A percentile compares a stretch with the other conserved stretches of the same genome.
Evolutionary conservation across 2,329 filamentous ascomycete genomes (phyloP).

Genomic region (Colletotrichum liaoningense): DNA sequence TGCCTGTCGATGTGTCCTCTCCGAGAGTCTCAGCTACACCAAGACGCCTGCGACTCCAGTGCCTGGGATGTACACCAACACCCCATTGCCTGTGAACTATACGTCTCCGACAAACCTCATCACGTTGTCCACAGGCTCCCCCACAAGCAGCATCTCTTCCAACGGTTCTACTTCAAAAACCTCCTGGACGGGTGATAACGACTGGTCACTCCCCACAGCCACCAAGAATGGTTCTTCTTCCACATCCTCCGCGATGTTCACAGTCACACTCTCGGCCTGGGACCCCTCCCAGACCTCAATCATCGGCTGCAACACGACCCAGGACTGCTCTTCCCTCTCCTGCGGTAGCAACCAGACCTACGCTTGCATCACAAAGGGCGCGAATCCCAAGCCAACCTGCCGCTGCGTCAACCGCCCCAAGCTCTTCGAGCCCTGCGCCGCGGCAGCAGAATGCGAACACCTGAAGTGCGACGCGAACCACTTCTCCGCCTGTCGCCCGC

Average conservation of each 20-base stretch:
- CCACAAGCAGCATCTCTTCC: neutral
- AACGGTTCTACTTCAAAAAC: neutral
- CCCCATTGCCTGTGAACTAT: neutral
- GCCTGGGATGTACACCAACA: neutral
- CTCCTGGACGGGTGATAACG: neutral
- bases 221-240: neutral
- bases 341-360: neutral
- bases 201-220: neutral
- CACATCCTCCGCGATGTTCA: neutral
- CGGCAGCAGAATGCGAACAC: neutral
- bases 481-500: neutral
- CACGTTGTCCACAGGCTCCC: neutral
- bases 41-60: neutral
- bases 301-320: neutral
- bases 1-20: constrained; percentile 8
- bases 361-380: neutral
- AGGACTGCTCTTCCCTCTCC: neutral
- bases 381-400: neutral
- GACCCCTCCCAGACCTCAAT: neutral
- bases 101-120: neutral
- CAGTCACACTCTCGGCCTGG: neutral
- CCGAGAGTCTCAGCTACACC: neutral
- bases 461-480: constrained; percentile 4
- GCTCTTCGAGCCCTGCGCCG: constrained; percentile 2
- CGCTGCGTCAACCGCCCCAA: constrained; percentile 17